These are phyloP conservation scores for Talaromyces trachyspermus DNA, from an alignment of 495 filamentous ascomycete species.

Conservation along the genomic window DNA sequence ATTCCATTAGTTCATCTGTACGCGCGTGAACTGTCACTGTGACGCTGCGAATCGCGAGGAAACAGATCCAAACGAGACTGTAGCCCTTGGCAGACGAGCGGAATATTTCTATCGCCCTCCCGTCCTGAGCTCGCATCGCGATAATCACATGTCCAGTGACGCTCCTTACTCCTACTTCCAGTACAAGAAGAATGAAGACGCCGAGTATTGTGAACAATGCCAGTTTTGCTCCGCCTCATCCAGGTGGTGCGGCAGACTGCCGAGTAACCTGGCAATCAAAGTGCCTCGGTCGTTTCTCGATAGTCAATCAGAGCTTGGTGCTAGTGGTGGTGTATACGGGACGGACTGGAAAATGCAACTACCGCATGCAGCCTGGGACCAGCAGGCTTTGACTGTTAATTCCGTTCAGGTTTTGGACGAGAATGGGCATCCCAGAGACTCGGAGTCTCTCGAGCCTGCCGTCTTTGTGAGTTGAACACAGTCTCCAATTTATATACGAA, in stretches of 20 bases:
- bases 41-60: slow-evolving; percentile 2
- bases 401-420: not conserved
- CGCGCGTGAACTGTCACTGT: not conserved
- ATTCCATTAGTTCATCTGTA: not conserved
- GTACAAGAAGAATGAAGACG: slow-evolving; percentile 1
- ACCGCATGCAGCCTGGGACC: slow-evolving; percentile 7
- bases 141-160: not conserved
- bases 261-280: not conserved
- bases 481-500: too few species aligned
- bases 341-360: slow-evolving; percentile 1
- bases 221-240: slow-evolving; percentile 2
- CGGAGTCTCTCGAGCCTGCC: not conserved
- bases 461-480: slow-evolving; percentile 9
- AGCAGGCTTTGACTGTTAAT: slow-evolving; percentile 9
- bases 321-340: not conserved
- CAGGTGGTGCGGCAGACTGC: slow-evolving; percentile 7
- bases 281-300: not conserved
- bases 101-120: slow-evolving; percentile 26
- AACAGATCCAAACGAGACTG: not conserved
- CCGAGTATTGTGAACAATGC: slow-evolving; percentile 8
- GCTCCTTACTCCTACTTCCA: slow-evolving; percentile 1
- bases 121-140: slow-evolving; percentile 15
- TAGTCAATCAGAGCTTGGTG: too few species aligned
- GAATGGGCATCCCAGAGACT: not conserved
- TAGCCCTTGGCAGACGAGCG: slow-evolving; percentile 16